phyloP scores from a whole-genome alignment of 73 alveolate species.

The Urostyla sp. region DNA sequence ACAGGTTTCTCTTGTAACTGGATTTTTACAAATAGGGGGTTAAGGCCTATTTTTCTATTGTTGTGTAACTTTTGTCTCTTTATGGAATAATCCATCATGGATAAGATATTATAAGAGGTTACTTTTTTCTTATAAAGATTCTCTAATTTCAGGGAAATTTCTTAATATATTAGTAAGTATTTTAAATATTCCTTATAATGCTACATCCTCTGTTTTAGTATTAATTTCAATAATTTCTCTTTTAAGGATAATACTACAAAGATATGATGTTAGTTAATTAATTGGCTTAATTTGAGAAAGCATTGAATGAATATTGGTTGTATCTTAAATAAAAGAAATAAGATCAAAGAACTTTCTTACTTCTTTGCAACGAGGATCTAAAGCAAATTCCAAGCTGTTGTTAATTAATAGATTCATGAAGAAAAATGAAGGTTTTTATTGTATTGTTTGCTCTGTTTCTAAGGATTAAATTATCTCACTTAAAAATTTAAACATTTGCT shows the following conservation, averaged over 20 bases:
- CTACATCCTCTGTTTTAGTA: slow-evolving; percentile 36
- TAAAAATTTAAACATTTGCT: background rate
- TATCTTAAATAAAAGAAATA: slow-evolving; percentile 1
- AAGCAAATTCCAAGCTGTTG: slow-evolving; percentile 30
- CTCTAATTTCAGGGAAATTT: slow-evolving; percentile 55
- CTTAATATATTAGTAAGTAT: slow-evolving; percentile 39
- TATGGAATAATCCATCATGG: slow-evolving; percentile 63
- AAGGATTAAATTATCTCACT: background rate
- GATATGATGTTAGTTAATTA: background rate
- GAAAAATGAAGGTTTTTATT: slow-evolving; percentile 40
- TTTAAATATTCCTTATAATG: slow-evolving; percentile 26
- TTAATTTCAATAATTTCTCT: slow-evolving; percentile 47
- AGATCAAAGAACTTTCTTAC: slow-evolving; percentile 21
- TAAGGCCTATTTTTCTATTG: slow-evolving; percentile 7
- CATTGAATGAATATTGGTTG: slow-evolving; percentile 22
- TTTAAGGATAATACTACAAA: slow-evolving; percentile 7
- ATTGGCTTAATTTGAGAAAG: slow-evolving; percentile 14
- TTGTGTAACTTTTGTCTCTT: slow-evolving; percentile 20
- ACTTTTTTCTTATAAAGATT: slow-evolving; percentile 31
- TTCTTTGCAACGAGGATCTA: background rate
- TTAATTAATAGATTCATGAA: slow-evolving; percentile 43
- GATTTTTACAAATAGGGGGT: slow-evolving; percentile 71
- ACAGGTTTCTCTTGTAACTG: slow-evolving; percentile 52
- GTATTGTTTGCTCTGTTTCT: background rate
- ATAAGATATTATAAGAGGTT: slow-evolving; percentile 32